Evolutionary conservation across 2,329 filamentous ascomycete genomes (phyloP), one percentile per base, ranked within the genome.

Genomic region (Fusarium sororula): DNA sequence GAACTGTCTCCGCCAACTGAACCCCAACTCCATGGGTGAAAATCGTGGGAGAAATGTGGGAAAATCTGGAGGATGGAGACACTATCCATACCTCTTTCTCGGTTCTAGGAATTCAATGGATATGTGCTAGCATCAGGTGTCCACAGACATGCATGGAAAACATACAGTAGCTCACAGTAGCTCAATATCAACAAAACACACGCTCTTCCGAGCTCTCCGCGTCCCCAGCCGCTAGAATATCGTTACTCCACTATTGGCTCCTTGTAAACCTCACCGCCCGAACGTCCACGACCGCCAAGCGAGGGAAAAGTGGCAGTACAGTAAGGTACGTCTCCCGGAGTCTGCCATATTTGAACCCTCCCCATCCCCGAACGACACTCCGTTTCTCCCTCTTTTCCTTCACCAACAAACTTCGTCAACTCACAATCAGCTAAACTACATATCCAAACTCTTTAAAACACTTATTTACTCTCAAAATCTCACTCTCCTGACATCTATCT

Each of bases 171-270:
- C 62, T 45, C 50, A 68, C 66, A 68, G 56, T 63, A 68, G 57
- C 66, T 68, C 28, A 42, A 59, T 44, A 39, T 68, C 41, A 48
- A 24, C 42, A 28, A 41, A 26, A 57, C 35, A 57, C 12, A 57
- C 35, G 17, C 59, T 47, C 42, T 69, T 68, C 72, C 72, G 73
- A 75, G 61, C 65, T 58, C 51, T 74, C 72, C 72, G 69, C 61
- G 58, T 63, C 72, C 63, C 56, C 58, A 66, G 64, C 65, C 73
- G 68, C 76, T 77, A 77, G 75, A 78, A 75, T 76, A 75, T 66
- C 64, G 56, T 45, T 67, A 68, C 75, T 69, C 75, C 76, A 75
- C 76, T 74, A 77, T 68, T 62, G 63, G 65, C 70, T 71, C 68
- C 66, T 74, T 58, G 66, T 73, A 65, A 68, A 51, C 68, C 69